Evolutionary conservation across 2,329 filamentous ascomycete genomes (phyloP).

Genomic region (Epichloe scottii): DNA sequence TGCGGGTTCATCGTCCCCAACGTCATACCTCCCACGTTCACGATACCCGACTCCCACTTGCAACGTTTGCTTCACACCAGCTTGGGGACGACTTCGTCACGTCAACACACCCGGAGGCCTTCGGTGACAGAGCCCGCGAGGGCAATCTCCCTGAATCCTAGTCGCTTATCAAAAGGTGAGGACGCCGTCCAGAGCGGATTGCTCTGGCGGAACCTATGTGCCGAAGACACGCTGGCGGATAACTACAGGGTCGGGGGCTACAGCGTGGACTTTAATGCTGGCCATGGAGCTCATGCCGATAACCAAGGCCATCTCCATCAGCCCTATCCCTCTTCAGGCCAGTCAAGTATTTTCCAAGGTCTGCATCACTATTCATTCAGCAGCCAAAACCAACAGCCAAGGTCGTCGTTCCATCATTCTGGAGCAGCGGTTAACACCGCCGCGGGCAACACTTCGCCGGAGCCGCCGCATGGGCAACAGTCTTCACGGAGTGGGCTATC

Average conservation of each 20-base stretch:
- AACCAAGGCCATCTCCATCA: constrained; percentile 52
- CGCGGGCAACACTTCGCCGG: constrained; percentile 32
- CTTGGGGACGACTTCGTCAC: background rate
- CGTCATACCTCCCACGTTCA: constrained; percentile 2
- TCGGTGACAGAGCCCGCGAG: constrained; percentile 37
- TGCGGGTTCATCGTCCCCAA: background rate
- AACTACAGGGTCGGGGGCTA: constrained; percentile 63
- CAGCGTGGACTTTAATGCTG: constrained; percentile 58
- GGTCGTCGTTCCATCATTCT: constrained; percentile 35
- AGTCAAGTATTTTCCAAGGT: constrained; percentile 14
- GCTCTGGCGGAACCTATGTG: constrained; percentile 68
- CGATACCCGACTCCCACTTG: constrained; percentile 3
- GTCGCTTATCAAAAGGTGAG: constrained; percentile 49
- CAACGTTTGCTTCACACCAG: background rate
- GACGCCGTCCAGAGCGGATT: constrained; percentile 61
- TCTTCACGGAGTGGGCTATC: constrained; percentile 22
- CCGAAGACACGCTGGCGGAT: constrained; percentile 59
- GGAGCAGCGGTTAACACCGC: constrained; percentile 22
- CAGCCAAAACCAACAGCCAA: constrained; percentile 16
- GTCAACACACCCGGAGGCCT: constrained; percentile 6
- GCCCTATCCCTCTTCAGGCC: constrained; percentile 41
- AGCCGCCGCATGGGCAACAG: constrained; percentile 23
- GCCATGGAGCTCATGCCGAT: constrained; percentile 53
- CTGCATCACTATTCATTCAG: constrained; percentile 7
- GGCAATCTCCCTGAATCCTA: constrained; percentile 37